Conservation (phyloP, 305 asterid species). For the Ajuga reptans region DNA sequence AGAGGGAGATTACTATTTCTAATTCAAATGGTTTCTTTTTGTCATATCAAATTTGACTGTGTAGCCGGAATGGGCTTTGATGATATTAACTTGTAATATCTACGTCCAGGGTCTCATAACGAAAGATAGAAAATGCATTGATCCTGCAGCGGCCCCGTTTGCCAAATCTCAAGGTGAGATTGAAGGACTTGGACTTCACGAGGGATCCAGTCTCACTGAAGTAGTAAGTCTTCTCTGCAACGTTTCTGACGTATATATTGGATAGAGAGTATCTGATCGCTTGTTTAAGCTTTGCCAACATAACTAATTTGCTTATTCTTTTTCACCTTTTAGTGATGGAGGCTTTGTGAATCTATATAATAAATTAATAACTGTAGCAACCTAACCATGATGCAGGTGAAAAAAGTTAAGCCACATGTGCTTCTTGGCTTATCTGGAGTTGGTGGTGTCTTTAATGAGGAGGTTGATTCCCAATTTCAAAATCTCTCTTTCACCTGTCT, state of each 20-base stretch:
- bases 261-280: constrained; percentile 14
- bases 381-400: constrained; percentile 54
- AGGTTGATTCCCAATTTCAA: constrained; percentile 42
- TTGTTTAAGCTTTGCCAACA: constrained; percentile 8
- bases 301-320: neutral
- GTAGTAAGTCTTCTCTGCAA: constrained; percentile 49
- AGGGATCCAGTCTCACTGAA: constrained; percentile 79
- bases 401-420: constrained; percentile 91
- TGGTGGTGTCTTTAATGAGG: constrained; percentile 83
- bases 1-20: neutral
- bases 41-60: neutral
- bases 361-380: constrained; percentile 14
- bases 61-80: neutral
- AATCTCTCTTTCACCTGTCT: constrained; percentile 15
- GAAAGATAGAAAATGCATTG: constrained; percentile 69
- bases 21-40: neutral
- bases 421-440: constrained; percentile 99
- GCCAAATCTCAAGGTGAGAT: constrained; percentile 67
- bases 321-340: constrained; percentile 2
- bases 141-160: constrained; percentile 86
- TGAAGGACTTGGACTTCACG: constrained; percentile 62
- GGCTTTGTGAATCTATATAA: constrained; percentile 1
- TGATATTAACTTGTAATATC: constrained; percentile 14
- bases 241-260: constrained; percentile 8
- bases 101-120: constrained; percentile 86